Percentiles rank a stretch among this genome's conserved stretches.
These are phyloP conservation scores for Blastobotrys ciferrii DNA, from an alignment of 1,139 yeast species.

Conservation along the genomic window DNA sequence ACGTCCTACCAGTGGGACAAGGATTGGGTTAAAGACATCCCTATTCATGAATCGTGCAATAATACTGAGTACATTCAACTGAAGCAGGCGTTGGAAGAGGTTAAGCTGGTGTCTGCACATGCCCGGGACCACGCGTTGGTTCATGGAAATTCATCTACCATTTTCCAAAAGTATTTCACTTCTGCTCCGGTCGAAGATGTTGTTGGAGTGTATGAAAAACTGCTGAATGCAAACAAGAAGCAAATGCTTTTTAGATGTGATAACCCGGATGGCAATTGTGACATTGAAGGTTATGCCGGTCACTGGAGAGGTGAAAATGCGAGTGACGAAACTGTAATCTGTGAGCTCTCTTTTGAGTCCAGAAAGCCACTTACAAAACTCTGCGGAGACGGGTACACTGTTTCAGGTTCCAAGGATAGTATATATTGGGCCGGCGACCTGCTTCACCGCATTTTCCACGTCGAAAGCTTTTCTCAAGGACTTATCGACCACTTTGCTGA, in stretches of 20 bases:
- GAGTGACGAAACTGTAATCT: slow-evolving; percentile 39
- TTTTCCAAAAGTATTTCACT: slow-evolving; percentile 37
- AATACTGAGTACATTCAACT: slow-evolving; percentile 5
- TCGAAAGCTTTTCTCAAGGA: slow-evolving; percentile 27
- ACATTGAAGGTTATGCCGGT: slow-evolving; percentile 40
- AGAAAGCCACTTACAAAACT: slow-evolving; percentile 29
- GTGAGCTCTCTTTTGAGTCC: slow-evolving; percentile 28
- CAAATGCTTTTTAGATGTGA: slow-evolving; percentile 40
- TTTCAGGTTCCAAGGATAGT: no score
- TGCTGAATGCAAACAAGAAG: slow-evolving; percentile 36
- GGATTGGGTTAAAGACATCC: no score
- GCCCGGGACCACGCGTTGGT: slow-evolving; percentile 35
- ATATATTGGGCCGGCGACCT: no score
- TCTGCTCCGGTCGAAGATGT: slow-evolving; percentile 38
- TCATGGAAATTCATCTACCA: slow-evolving; percentile 31
- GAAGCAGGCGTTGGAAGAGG: slow-evolving; percentile 2
- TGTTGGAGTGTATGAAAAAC: slow-evolving; percentile 36
- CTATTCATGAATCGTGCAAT: no score
- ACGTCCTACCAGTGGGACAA: no score
- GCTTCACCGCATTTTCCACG: slow-evolving; percentile 37
- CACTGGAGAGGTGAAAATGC: slow-evolving; percentile 41
- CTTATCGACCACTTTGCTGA: slow-evolving; percentile 32
- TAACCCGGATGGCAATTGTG: slow-evolving; percentile 39
- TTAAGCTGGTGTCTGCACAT: slow-evolving; percentile 24
- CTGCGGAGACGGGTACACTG: no score